Evolutionary conservation across 768 basidiomycete species (phyloP), one percentile per base, ranked within the genome.

Genomic region (Floccularia luteovirens): DNA sequence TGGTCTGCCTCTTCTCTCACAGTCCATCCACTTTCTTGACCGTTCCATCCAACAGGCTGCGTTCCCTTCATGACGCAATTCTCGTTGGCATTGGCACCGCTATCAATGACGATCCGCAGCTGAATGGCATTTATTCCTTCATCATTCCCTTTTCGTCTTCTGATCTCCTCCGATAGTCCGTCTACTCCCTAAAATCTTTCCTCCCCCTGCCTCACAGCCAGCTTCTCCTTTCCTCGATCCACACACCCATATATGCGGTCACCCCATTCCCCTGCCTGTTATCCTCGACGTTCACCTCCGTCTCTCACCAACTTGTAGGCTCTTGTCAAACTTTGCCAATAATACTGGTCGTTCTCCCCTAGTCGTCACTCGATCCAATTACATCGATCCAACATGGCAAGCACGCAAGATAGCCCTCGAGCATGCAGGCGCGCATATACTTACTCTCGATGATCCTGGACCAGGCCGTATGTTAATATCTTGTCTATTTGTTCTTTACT

Each of bases 31-130:
- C 7, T 24, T 23, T 13, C 36, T 20, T 31, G 22, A n/a, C 25
- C 14, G n/a, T 24, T 13, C 31, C 37, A 38, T 36, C 32, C 50
- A 24, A 8, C 27, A 94, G 92, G 81, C 79, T 98, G 77, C 70
- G 94, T 46, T 72, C 89, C 0, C 76, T 90, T 72, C 94, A 98
- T 60, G 90, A 96, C 51, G 91, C 75, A 6, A 97, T 99, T 44
- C 63, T 99, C 11, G 71, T 99, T 31, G 94, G 94, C 2, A 76
- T 92, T 25, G 88, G 86, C 5, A 98, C 94, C 0, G 80, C 89
- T 16, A 61, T 90, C 32, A 89, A 90, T 44, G 94, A 99, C 52
- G 73, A 99, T 56, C 94, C 94, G 3, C 87, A 96, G 53, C 69
- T 99, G n/a, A 94, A 93, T 50, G 79, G 93, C 89, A 49, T 48